A percentile compares a stretch with the other conserved stretches of the same genome.
phyloP scores from a whole-genome alignment of 2,329 filamentous ascomycete genomes.

The Penicillium sp. region DNA sequence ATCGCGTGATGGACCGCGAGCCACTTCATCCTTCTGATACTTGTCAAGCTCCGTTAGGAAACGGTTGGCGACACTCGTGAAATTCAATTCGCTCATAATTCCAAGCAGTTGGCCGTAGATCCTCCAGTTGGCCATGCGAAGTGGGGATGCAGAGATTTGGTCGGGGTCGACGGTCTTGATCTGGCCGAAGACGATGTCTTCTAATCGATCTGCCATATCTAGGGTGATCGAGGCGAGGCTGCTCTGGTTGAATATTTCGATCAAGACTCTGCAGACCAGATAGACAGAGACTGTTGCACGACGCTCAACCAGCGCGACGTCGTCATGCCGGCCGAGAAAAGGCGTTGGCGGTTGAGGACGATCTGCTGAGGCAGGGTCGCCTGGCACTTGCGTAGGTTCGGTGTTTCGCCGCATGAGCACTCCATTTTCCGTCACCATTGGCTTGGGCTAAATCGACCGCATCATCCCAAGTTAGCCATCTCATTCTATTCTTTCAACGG shows the following conservation, averaged over 20 bases:
- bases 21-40: constrained; percentile 74
- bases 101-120: constrained; percentile 91
- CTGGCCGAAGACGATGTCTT: constrained; percentile 96
- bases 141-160: constrained; percentile 69
- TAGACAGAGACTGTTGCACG: constrained; percentile 95
- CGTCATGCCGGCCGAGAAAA: constrained; percentile 65
- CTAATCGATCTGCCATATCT: constrained; percentile 92
- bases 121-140: constrained; percentile 94
- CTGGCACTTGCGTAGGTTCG: constrained; percentile 65
- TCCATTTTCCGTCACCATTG: constrained; percentile 48
- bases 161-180: constrained; percentile 87
- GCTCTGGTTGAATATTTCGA: constrained; percentile 93
- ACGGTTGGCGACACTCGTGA: constrained; percentile 78
- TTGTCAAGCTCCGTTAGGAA: constrained; percentile 82
- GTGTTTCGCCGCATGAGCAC: constrained; percentile 73
- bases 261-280: constrained; percentile 88
- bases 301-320: constrained; percentile 79
- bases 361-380: constrained; percentile 41
- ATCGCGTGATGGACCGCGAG: constrained; percentile 59
- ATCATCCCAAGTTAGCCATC: background rate
- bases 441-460: constrained; percentile 32
- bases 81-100: constrained; percentile 95
- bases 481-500: background rate
- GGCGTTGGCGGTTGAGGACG: constrained; percentile 34
- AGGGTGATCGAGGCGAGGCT: constrained; percentile 79